Conservation (phyloP, 495 filamentous ascomycete genomes). For the Ascobolus immersus region DNA sequence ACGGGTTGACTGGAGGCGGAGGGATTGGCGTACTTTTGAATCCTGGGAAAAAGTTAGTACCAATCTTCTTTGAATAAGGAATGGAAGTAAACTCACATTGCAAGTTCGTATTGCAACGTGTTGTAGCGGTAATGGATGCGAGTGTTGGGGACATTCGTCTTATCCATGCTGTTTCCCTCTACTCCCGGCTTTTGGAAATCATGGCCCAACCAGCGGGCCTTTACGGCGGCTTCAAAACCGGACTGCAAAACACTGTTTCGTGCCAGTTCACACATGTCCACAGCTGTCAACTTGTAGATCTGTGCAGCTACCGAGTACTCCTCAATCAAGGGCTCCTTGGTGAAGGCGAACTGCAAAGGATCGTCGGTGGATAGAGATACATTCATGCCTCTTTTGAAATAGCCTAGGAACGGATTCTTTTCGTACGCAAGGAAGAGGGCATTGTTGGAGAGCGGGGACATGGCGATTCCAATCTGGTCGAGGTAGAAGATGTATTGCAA, state of each 20-base stretch:
- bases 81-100: constrained; percentile 34
- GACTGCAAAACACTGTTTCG: constrained; percentile 87
- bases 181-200: constrained; percentile 49
- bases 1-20: neutral
- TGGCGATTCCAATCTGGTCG: constrained; percentile 92
- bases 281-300: constrained; percentile 89
- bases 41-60: constrained; percentile 4
- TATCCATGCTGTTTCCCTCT: constrained; percentile 65
- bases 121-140: constrained; percentile 69
- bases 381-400: constrained; percentile 83
- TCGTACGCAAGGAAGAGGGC: constrained; percentile 92
- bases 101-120: constrained; percentile 53
- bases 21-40: constrained; percentile 9
- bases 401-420: constrained; percentile 80
- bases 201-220: constrained; percentile 67
- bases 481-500: constrained; percentile 95
- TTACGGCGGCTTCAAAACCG: constrained; percentile 71
- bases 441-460: constrained; percentile 97
- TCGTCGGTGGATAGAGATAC: constrained; percentile 93
- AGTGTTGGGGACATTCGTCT: constrained; percentile 87
- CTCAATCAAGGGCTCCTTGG: constrained; percentile 91
- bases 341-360: constrained; percentile 92
- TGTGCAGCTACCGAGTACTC: constrained; percentile 95
- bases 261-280: constrained; percentile 96
- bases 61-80: neutral